These are phyloP conservation scores for Trichoderma aggressivum DNA, from an alignment of 2,329 filamentous ascomycete species.

Conservation along the genomic window DNA sequence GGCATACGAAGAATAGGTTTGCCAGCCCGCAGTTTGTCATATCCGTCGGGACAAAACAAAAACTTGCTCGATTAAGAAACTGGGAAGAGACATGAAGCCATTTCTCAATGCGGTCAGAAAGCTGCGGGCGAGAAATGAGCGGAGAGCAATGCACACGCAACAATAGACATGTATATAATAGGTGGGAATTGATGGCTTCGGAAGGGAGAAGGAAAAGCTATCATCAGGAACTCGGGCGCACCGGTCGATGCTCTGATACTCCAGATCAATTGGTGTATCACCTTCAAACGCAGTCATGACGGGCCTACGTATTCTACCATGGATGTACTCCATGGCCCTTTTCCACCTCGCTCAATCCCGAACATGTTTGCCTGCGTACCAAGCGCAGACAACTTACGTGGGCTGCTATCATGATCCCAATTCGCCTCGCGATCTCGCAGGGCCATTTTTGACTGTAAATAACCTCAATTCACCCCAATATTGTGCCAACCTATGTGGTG, in stretches of 20 bases:
- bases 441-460: conserved; percentile 16
- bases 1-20: neutral
- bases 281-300: conserved; percentile 6
- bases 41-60: conserved; percentile 1
- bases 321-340: conserved; percentile 13
- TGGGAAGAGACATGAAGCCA: neutral
- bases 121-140: neutral
- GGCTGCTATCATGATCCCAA: conserved; percentile 21
- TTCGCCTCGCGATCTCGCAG: conserved; percentile 19
- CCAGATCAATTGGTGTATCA: neutral
- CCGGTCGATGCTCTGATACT: neutral
- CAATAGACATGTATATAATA: neutral
- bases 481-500: conserved; percentile 22
- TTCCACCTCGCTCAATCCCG: conserved; percentile 12
- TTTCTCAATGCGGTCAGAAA: neutral
- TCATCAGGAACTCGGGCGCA: neutral
- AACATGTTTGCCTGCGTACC: conserved; percentile 19
- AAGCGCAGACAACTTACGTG: conserved; percentile 9
- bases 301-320: conserved; percentile 2
- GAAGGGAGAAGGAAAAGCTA: neutral
- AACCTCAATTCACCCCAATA: conserved; percentile 19
- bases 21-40: neutral
- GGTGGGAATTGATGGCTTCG: neutral
- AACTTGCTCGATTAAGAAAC: neutral
- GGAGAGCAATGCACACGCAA: neutral